Evolutionary conservation across 441 rosid genomes (phyloP).

Genomic region (Macaranga tanarius): DNA sequence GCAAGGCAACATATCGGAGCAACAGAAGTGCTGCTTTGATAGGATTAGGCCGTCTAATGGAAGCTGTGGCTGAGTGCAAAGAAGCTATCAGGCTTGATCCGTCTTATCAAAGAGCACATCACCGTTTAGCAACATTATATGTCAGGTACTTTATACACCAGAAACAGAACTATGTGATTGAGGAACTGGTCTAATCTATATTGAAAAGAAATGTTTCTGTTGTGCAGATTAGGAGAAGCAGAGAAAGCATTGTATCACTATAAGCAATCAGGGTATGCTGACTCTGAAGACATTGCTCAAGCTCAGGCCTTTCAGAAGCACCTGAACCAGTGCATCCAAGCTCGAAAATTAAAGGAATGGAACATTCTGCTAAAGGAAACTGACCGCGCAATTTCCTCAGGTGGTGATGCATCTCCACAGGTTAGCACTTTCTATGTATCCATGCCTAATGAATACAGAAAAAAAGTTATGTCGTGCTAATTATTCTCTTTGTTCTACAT

Average conservation of each 20-base stretch:
- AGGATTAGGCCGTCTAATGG: slow-evolving; percentile 61
- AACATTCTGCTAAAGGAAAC: slow-evolving; percentile 48
- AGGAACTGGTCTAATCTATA: not conserved
- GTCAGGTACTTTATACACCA: slow-evolving; percentile 41
- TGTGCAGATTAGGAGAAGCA: slow-evolving; percentile 65
- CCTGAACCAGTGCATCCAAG: slow-evolving; percentile 46
- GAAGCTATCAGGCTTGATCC: slow-evolving; percentile 73
- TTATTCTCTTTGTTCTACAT: not conserved
- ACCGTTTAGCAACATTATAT: slow-evolving; percentile 66
- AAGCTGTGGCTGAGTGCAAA: slow-evolving; percentile 65
- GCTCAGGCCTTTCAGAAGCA: slow-evolving; percentile 50
- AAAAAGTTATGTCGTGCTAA: no score
- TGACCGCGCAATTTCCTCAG: slow-evolving; percentile 43
- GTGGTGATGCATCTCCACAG: slow-evolving; percentile 76
- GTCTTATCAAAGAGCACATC: slow-evolving; percentile 66
- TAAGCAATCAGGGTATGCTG: slow-evolving; percentile 44
- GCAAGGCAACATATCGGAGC: slow-evolving; percentile 63
- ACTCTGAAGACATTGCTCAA: slow-evolving; percentile 45
- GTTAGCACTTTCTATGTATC: slow-evolving; percentile 32
- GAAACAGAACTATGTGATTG: not conserved
- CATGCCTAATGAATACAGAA: no score
- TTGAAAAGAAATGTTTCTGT: not conserved
- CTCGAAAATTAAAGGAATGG: slow-evolving; percentile 58
- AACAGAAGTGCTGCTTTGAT: slow-evolving; percentile 81
- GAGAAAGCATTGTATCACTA: slow-evolving; percentile 70